Evolutionary conservation across 2,329 filamentous ascomycete genomes (phyloP), one percentile per base, ranked within the genome.

Genomic region (Cryphonectria parasitica): DNA sequence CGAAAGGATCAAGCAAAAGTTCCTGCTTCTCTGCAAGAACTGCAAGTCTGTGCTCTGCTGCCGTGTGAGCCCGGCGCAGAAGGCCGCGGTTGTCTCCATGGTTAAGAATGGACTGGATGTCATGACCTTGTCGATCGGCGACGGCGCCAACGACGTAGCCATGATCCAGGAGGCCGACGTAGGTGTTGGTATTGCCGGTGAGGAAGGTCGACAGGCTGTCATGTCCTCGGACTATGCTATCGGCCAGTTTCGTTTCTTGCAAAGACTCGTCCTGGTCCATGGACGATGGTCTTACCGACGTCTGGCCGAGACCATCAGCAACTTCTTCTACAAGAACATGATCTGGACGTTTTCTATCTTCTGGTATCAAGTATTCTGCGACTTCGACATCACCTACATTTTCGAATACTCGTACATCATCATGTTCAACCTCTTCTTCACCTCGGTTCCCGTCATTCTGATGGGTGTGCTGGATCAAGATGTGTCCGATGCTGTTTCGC

Each of bases 251-350:
- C 89, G 94, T 56, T 98, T 93, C 83, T 85, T 98, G 66, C 91
- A 94, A 76, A 87, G 95, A 68, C 85, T 98, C 72, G 88, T 98
- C 41, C 87, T 98, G 28, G 94, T 98, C 5, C 95, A 98, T 78
- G 95, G 95, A 71, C 89, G 95, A 71, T 98, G 95, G 93, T 97
- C 94, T n/a, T 99, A 99, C 83, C 89, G 95, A 67, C 90, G 96
- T 76, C 84, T 99, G 79, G 94, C 92, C 41, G 96, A 99, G 83
- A 93, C 91, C 63, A 98, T 97, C 77, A 94, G 94, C 80, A 99
- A 99, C 81, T 99, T 99, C 87, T 99, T 99, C 86, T 99, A 98
- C 89, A 99, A 99, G 91, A 99, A 98, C 84, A 92, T 99, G 82
- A 92, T 98, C 67, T 99, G 96, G 96, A 96, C 94, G 0, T 95